A percentile compares a stretch with the other conserved stretches of the same genome.
These are phyloP conservation scores for sorghum (Sorghum bicolor) DNA, from an alignment of 176 grass and related monocot species.

Conservation along the genomic window Sorghum_bicolor_NCBIv3 NC_012876.2:62108501-62109000, in stretches of 20 bases:
- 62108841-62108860: constrained; percentile 44
- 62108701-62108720: not conserved
- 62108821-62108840: not conserved
- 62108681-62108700: not conserved
- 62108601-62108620: not conserved
- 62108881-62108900: constrained; percentile 56
- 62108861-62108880: constrained; percentile 65
- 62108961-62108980: constrained; percentile 61
- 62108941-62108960: constrained; percentile 85
- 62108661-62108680: not conserved
- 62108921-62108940: constrained; percentile 73
- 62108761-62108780: not conserved
- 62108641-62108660: not conserved
- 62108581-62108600: not conserved
- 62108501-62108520: no score
- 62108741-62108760: not conserved
- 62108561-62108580: not conserved
- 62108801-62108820: not conserved
- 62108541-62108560: not conserved
- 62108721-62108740: not conserved
- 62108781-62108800: not conserved
- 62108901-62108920: constrained; percentile 79
- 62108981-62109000: constrained; percentile 75
- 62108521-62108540: not conserved
- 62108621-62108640: not conserved